Evolutionary conservation across 2,329 filamentous ascomycete genomes (phyloP).

Genomic region (Neospermospora avenae): DNA sequence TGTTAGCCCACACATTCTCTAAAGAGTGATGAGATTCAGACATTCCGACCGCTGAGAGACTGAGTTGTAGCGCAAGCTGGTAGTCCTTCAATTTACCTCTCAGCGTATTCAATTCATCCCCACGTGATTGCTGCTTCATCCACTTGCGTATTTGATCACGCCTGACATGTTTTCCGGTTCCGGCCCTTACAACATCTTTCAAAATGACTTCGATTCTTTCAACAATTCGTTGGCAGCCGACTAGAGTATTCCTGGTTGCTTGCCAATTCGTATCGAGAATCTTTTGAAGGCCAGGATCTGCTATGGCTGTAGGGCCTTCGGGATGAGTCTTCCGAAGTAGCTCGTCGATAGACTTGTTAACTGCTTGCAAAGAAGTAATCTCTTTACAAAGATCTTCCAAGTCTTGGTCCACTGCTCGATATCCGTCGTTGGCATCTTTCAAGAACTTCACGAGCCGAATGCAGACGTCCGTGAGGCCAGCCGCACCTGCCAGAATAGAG

Average conservation of each 20-base stretch:
- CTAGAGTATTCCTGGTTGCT: constrained; percentile 2
- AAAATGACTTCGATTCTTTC: constrained; percentile 10
- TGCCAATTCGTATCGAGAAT: constrained; percentile 11
- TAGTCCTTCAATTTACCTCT: constrained; percentile 7
- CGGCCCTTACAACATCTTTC: constrained; percentile 4
- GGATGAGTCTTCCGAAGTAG: not conserved
- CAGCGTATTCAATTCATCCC: constrained; percentile 6
- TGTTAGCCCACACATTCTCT: no score
- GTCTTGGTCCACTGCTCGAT: constrained; percentile 11
- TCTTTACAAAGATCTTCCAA: constrained; percentile 9
- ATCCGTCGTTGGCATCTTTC: constrained; percentile 11
- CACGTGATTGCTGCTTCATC: constrained; percentile 14
- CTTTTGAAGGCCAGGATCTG: not conserved
- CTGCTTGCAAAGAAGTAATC: constrained; percentile 5
- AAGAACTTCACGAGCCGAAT: constrained; percentile 9
- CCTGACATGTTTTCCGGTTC: constrained; percentile 8
- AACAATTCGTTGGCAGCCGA: not conserved
- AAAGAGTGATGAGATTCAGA: no score
- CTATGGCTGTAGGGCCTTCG: not conserved
- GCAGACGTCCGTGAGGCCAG: constrained; percentile 10
- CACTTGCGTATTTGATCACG: constrained; percentile 12
- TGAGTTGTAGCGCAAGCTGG: constrained; percentile 12
- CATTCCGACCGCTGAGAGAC: constrained; percentile 9
- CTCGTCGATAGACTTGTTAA: constrained; percentile 9
- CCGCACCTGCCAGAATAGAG: constrained; percentile 7